Evolutionary conservation across 345 rosid species (phyloP).

Genomic region (Rhodomyrtus tomentosa): DNA sequence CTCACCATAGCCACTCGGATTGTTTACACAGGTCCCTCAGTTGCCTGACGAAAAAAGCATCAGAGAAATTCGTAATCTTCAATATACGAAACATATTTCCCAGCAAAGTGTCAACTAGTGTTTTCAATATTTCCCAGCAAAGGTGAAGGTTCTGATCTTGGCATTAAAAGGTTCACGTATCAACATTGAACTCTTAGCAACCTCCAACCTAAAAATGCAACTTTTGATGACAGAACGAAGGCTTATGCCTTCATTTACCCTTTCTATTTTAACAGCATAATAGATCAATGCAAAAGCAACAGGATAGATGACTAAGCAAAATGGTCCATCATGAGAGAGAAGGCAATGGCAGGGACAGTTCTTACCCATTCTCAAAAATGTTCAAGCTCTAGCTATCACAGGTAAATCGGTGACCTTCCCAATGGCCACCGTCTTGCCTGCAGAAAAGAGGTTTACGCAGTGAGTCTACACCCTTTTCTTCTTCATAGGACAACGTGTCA

Average conservation of each 20-base stretch:
- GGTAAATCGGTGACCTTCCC: conserved; percentile 32
- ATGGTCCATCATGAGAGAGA: not conserved
- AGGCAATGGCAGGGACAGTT: not conserved
- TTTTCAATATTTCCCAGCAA: not conserved
- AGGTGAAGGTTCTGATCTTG: not conserved
- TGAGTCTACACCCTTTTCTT: not conserved
- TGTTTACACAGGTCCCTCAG: not conserved
- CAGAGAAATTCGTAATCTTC: not conserved
- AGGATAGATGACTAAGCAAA: not conserved
- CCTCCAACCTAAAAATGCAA: not conserved
- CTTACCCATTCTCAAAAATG: conserved; percentile 18
- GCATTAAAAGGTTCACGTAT: not conserved
- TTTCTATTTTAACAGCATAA: not conserved
- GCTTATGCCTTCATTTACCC: not conserved
- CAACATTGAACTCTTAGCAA: not conserved
- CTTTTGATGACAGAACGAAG: not conserved
- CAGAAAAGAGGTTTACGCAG: not conserved
- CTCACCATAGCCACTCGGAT: not conserved
- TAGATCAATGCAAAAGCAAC: not conserved
- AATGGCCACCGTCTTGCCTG: conserved; percentile 39
- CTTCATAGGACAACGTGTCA: not conserved
- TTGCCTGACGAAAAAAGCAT: not conserved
- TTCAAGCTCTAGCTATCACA: conserved; percentile 10
- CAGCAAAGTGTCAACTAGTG: not conserved
- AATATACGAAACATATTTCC: not conserved